These are phyloP conservation scores for Astrocystis sublimbata DNA, from an alignment of 495 filamentous ascomycete species.

Conservation along the genomic window DNA sequence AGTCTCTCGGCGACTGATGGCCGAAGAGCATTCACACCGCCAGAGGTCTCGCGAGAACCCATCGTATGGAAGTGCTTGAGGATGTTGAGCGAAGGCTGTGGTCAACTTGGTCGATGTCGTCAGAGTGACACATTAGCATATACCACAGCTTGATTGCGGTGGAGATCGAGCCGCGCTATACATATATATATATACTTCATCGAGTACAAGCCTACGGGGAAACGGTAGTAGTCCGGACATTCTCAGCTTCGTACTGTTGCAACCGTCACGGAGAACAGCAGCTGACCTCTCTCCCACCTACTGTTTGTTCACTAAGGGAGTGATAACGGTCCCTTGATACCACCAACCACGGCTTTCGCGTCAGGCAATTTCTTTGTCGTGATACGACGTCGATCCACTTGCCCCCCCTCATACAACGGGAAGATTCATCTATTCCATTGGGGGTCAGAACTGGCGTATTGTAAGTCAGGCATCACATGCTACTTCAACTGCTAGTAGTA, in stretches of 20 bases:
- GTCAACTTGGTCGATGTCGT: conserved; percentile 7
- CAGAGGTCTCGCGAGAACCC: conserved; percentile 26
- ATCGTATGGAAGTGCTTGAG: conserved; percentile 11
- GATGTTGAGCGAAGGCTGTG: background rate
- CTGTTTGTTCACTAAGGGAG: background rate
- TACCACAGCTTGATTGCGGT: background rate
- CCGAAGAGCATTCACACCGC: conserved; percentile 33
- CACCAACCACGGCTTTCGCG: background rate
- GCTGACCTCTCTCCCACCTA: background rate
- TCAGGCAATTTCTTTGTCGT: background rate
- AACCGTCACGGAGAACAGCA: background rate
- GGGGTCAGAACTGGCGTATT: conserved; percentile 7
- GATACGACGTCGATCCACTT: conserved; percentile 10
- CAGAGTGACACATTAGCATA: conserved; percentile 11
- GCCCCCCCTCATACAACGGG: background rate
- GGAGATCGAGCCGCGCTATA: background rate
- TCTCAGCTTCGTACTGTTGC: background rate
- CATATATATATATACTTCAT: background rate
- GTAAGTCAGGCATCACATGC: background rate
- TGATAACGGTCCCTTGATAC: background rate
- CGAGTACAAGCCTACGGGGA: background rate
- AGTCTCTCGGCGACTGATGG: conserved; percentile 33
- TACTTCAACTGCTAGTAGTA: background rate
- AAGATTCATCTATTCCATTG: background rate
- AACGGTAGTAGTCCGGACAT: background rate